Base-by-base conservation (phyloP, 345 rosid genomes). In the Cardamine chenopodiifolia region DNA sequence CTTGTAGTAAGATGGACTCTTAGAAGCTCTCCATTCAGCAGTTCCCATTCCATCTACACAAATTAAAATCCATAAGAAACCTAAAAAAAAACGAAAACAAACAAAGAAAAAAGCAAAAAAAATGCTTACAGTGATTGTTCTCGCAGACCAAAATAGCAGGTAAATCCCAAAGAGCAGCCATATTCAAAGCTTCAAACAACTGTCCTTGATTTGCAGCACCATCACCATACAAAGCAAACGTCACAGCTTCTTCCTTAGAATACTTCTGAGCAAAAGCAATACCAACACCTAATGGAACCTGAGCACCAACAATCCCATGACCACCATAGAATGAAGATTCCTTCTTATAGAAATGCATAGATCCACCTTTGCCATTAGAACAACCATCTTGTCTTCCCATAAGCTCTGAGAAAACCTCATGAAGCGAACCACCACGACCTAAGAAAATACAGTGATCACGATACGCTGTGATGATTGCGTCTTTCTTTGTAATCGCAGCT, bases 191-290 rank as follows among this genome's bases (percentile, higher is more conserved):
- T 79, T 95, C 98, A 48, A 95, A 95, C 78, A 95, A 79, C 83
- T 95, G 97, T 10, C 99, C 99, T 58, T 95, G 99, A 72, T 95
- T 95, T 17, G 99, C 99, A 17, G 99, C 99, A 62, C 97, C 99
- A 47, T 92, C 99, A 31, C 99, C 99, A 48, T 95, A 95, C 77
- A 95, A 25, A 5, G 90, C 85, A 68, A 95, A 95, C 4, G 93
- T 89, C 62, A 90, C 99, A 1, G 85, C 73, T 13, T 89, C 97
- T 15, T 95, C 99, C 84, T 92, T 95, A 0, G 59, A 60, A 62
- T 95, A 95, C 85, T 92, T 95, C 82, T 92, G 99, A 4, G 93
- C 99, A n/a, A 95, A 92, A 15, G 99, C 97, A 74, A 95, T 72
- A n/a, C 99, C 99, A 76, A 90, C 83, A 1, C 99, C 99, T 59